Percentiles rank a stretch among this genome's conserved stretches.
Evolutionary conservation across 2,329 filamentous ascomycete species (phyloP).

Genomic region (Verticillium isaacii): DNA sequence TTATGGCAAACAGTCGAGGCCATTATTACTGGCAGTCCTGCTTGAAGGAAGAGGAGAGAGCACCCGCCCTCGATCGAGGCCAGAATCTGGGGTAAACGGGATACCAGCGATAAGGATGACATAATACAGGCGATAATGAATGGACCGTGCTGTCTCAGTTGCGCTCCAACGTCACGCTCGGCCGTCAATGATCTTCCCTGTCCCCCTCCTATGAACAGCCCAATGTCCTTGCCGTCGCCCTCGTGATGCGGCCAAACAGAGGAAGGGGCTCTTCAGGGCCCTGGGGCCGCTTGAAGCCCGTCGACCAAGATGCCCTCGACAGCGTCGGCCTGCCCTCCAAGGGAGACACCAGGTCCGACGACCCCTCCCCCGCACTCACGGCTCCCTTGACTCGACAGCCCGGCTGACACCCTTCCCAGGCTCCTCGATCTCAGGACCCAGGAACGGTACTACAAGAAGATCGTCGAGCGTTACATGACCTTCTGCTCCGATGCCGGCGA

Average conservation of each 20-base stretch:
- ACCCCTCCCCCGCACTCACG: background rate
- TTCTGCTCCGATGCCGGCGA: slow-evolving; percentile 75
- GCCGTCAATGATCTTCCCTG: background rate
- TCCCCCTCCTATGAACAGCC: background rate
- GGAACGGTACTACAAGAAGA: slow-evolving; percentile 80
- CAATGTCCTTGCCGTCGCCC: background rate
- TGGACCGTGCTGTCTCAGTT: background rate
- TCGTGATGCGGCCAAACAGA: slow-evolving; percentile 5
- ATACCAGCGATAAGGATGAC: background rate
- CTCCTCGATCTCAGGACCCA: slow-evolving; percentile 73
- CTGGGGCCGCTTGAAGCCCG: slow-evolving; percentile 70
- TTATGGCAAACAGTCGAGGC: background rate
- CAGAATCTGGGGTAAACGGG: background rate
- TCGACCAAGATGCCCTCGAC: slow-evolving; percentile 72
- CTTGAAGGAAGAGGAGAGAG: background rate
- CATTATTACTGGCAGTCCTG: background rate
- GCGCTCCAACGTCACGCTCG: background rate
- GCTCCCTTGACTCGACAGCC: background rate
- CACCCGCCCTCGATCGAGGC: background rate
- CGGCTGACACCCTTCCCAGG: slow-evolving; percentile 31
- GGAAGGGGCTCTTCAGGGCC: slow-evolving; percentile 38
- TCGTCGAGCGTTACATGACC: slow-evolving; percentile 82
- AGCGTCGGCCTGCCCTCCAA: slow-evolving; percentile 84
- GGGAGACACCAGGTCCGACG: slow-evolving; percentile 71
- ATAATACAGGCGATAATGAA: background rate